Evolutionary conservation across 371 early-diverging fungal genomes (phyloP).

Genomic region (Encephalitozoon hellem): DNA sequence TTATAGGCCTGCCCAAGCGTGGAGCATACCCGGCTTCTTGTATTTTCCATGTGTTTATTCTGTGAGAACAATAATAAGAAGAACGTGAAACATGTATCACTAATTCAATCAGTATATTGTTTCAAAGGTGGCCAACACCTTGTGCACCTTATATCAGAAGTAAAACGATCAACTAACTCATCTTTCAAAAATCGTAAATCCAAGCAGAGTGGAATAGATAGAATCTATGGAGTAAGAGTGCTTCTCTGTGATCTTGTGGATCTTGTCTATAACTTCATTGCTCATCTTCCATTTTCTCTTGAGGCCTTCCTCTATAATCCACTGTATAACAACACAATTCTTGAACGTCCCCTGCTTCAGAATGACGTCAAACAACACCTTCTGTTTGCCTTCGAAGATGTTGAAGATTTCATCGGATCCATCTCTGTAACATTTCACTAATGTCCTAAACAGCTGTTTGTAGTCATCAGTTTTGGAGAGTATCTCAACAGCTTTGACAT

Average conservation of each 20-base stretch:
- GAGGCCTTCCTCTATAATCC: not conserved
- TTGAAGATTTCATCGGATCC: not conserved
- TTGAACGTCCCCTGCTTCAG: constrained; percentile 7
- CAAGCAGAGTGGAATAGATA: not conserved
- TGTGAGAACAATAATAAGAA: not conserved
- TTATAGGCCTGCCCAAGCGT: not conserved
- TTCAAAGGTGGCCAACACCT: not conserved
- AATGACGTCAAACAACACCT: not conserved
- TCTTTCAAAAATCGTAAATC: not conserved
- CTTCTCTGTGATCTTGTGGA: not conserved
- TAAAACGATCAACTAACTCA: not conserved
- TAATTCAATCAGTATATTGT: not conserved
- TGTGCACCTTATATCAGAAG: not conserved
- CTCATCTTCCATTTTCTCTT: not conserved
- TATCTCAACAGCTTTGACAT: not conserved
- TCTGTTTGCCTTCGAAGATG: not conserved
- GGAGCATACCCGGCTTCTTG: not conserved
- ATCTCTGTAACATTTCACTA: not conserved
- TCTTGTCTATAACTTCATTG: not conserved
- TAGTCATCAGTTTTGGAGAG: constrained; percentile 1
- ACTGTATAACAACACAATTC: constrained; percentile 8
- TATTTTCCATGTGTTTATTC: not conserved
- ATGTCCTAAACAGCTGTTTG: not conserved
- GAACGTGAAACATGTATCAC: constrained; percentile 1
- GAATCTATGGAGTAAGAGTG: not conserved